A percentile compares a stretch with the other conserved stretches of the same genome.
Conservation (phyloP, 1,284 basidiomycete genomes). For the Coniferiporia sulphurascens region DNA sequence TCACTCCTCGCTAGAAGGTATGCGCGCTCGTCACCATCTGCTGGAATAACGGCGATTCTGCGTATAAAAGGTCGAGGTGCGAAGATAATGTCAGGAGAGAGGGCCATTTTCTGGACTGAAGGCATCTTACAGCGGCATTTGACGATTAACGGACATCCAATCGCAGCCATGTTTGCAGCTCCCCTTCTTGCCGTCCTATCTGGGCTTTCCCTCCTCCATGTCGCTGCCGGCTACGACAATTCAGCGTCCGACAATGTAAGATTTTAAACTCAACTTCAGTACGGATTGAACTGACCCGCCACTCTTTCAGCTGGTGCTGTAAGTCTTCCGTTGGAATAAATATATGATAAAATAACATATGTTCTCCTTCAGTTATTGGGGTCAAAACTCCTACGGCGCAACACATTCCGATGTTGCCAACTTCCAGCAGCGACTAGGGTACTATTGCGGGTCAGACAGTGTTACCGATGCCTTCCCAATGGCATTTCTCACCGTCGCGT, state of each 20-base stretch:
- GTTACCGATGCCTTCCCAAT: slow-evolving; percentile 49
- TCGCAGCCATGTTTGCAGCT: neutral
- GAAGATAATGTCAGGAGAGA: neutral
- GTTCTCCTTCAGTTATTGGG: slow-evolving; percentile 31
- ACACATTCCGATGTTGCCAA: slow-evolving; percentile 40
- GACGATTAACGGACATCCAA: neutral
- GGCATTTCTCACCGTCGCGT: slow-evolving; percentile 57
- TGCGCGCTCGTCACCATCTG: neutral
- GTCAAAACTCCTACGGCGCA: slow-evolving; percentile 55
- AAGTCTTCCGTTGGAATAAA: slow-evolving; percentile 3
- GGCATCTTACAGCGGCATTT: neutral
- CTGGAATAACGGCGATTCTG: neutral
- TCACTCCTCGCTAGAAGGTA: neutral
- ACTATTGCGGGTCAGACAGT: slow-evolving; percentile 35
- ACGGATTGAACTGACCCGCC: too few species aligned
- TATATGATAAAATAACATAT: neutral
- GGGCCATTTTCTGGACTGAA: neutral
- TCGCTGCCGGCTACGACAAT: slow-evolving; percentile 23
- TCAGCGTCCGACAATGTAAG: slow-evolving; percentile 28
- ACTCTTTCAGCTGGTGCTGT: slow-evolving; percentile 21
- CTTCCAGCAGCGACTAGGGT: slow-evolving; percentile 45
- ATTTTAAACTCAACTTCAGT: neutral
- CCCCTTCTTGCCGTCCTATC: neutral
- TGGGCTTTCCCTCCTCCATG: neutral
- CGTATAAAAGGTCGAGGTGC: neutral